Evolutionary conservation across 129 eudicot species (phyloP).

Genomic region (Kitagawia praeruptora): DNA sequence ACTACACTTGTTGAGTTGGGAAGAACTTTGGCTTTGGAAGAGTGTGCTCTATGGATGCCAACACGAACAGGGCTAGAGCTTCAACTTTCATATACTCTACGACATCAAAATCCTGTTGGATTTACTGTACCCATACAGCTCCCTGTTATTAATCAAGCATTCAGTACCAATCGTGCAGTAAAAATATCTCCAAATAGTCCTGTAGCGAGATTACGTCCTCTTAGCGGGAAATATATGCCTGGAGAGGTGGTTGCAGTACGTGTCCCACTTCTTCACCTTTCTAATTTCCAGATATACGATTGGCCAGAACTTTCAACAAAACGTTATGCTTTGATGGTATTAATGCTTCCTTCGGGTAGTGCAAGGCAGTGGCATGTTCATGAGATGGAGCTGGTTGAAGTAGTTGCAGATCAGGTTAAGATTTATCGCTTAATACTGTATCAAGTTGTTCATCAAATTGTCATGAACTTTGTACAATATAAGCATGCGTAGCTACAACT

Average conservation of each 20-base stretch:
- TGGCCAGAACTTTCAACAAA: constrained; percentile 95
- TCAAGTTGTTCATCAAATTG: neutral
- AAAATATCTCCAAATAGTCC: constrained; percentile 84
- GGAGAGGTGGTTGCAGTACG: constrained; percentile 98
- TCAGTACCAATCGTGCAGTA: constrained; percentile 73
- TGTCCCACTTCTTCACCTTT: constrained; percentile 87
- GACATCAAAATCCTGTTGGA: constrained; percentile 81
- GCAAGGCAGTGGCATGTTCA: constrained; percentile 96
- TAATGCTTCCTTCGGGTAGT: constrained; percentile 96
- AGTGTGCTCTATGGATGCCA: constrained; percentile 99
- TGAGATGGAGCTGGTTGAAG: constrained; percentile 96
- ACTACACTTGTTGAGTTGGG: constrained; percentile 95
- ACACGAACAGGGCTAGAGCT: constrained; percentile 84
- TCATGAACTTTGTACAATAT: neutral
- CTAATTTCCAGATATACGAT: constrained; percentile 74
- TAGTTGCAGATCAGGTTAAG: constrained; percentile 96
- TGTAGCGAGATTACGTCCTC: constrained; percentile 76
- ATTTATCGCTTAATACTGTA: neutral
- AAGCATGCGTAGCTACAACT: neutral
- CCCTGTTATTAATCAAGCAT: constrained; percentile 80
- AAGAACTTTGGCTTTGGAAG: constrained; percentile 87
- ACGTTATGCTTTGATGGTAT: constrained; percentile 91
- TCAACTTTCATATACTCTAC: constrained; percentile 80
- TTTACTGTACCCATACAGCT: constrained; percentile 84
- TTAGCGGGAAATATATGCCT: constrained; percentile 67